Evolutionary conservation across 208 protist species (phyloP).

Genomic region (Crithidia bombi): DNA sequence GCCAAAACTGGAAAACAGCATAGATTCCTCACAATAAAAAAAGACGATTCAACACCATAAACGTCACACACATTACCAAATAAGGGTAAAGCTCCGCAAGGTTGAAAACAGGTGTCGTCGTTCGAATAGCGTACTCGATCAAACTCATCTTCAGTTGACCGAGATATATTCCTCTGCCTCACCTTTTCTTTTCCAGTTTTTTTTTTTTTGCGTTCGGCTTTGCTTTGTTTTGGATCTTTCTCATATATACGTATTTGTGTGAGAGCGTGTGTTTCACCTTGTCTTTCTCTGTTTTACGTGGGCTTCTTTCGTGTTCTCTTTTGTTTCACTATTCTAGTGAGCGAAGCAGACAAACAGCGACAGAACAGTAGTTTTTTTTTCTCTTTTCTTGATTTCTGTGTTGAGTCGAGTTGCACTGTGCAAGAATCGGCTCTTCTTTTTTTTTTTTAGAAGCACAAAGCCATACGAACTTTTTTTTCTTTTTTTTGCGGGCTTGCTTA

Average conservation of each 20-base stretch:
- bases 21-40: too few relatives aligned
- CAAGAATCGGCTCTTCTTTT: neutral
- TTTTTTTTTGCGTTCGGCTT: neutral
- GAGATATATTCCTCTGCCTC: neutral
- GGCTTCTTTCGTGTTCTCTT: too few relatives aligned
- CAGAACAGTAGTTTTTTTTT: neutral
- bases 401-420: neutral
- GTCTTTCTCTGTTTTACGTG: too few relatives aligned
- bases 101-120: neutral
- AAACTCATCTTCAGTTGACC: slow-evolving; percentile 13
- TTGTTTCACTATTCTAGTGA: too few relatives aligned
- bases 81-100: neutral
- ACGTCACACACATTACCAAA: neutral
- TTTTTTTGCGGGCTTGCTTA: too few relatives aligned
- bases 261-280: too few relatives aligned
- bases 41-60: neutral
- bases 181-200: neutral
- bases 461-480: neutral
- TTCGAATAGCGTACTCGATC: neutral
- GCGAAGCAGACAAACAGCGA: too few relatives aligned
- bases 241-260: too few relatives aligned
- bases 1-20: too few relatives aligned
- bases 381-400: slow-evolving; percentile 30
- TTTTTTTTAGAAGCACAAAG: neutral
- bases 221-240: neutral